These are phyloP conservation scores for Calonectria montana DNA, from an alignment of 2,329 filamentous ascomycete genomes.

Conservation along the genomic window DNA sequence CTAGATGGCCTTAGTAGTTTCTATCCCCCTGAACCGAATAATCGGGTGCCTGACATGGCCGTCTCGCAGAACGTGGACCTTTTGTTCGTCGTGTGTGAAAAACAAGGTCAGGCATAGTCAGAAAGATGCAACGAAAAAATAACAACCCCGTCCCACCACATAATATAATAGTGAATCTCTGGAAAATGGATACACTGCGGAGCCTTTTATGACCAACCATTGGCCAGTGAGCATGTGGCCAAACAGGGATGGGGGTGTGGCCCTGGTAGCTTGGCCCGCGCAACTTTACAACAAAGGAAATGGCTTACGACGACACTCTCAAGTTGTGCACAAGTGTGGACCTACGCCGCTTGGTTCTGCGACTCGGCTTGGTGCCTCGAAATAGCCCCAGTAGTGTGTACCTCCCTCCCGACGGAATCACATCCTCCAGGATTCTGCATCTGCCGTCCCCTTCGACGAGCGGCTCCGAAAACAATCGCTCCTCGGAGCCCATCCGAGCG, in stretches of 20 bases:
- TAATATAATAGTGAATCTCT: constrained; percentile 1
- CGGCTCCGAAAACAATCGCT: background rate
- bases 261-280: constrained; percentile 13
- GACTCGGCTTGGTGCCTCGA: constrained; percentile 1
- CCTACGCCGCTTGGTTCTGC: constrained; percentile 4
- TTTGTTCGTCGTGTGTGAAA: background rate
- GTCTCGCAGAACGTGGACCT: background rate
- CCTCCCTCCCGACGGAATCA: background rate
- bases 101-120: background rate
- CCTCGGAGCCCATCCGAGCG: background rate
- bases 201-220: background rate
- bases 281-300: constrained; percentile 8
- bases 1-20: background rate
- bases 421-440: background rate
- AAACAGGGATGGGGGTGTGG: background rate
- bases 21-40: background rate
- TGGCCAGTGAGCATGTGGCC: background rate
- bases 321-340: background rate
- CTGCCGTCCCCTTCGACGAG: background rate
- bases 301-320: constrained; percentile 33
- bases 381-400: background rate
- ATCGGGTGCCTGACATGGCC: background rate
- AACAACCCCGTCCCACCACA: background rate
- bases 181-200: background rate
- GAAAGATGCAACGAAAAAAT: background rate